These are phyloP conservation scores for Diaporthe sp. DNA, from an alignment of 2,329 filamentous ascomycete genomes.

Conservation along the genomic window DNA sequence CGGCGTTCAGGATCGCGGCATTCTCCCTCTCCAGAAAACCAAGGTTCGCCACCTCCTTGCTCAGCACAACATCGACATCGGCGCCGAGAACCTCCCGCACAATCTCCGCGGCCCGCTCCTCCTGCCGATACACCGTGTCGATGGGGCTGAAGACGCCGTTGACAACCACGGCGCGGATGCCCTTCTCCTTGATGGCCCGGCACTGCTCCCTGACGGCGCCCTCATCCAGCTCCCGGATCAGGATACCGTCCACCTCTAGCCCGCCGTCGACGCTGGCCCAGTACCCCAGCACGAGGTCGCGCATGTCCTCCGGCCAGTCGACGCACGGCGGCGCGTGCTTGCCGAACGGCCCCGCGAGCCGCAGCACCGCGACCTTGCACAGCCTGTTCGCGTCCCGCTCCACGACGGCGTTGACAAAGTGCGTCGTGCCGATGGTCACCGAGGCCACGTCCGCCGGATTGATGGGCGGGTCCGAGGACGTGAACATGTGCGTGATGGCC, in stretches of 20 bases:
- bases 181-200: slow-evolving; percentile 52
- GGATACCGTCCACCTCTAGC: slow-evolving; percentile 62
- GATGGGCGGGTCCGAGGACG: slow-evolving; percentile 45
- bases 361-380: slow-evolving; percentile 64
- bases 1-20: slow-evolving; percentile 73
- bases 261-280: slow-evolving; percentile 62
- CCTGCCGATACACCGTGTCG: slow-evolving; percentile 61
- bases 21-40: slow-evolving; percentile 74
- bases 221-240: slow-evolving; percentile 60
- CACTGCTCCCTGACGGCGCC: slow-evolving; percentile 55
- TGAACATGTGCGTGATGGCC: slow-evolving; percentile 59
- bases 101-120: slow-evolving; percentile 60
- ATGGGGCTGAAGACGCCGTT: slow-evolving; percentile 67
- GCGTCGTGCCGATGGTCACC: slow-evolving; percentile 67
- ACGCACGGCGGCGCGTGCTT: slow-evolving; percentile 63
- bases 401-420: slow-evolving; percentile 71
- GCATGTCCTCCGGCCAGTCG: slow-evolving; percentile 66
- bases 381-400: slow-evolving; percentile 64
- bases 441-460: slow-evolving; percentile 56
- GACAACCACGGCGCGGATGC: slow-evolving; percentile 62
- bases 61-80: slow-evolving; percentile 60
- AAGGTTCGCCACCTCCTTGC: slow-evolving; percentile 64
- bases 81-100: slow-evolving; percentile 53
- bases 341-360: slow-evolving; percentile 66
- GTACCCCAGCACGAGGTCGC: slow-evolving; percentile 59